phyloP scores from a whole-genome alignment of 495 filamentous ascomycete genomes.

The Copromyces sp. region DNA sequence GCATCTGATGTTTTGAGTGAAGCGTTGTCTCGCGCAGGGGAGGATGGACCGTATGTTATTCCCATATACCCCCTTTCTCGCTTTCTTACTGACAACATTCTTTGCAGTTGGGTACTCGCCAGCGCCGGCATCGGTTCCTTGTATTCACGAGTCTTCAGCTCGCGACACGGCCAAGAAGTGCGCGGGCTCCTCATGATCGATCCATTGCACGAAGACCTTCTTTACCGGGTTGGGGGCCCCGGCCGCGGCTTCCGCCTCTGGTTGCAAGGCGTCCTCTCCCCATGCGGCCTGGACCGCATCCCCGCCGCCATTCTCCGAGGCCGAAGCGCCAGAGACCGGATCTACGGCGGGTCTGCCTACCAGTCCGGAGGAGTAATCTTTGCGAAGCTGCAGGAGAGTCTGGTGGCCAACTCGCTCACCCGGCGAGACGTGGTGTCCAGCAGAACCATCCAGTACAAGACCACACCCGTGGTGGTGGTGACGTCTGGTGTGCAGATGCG shows the following conservation, averaged over 20 bases:
- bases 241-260: conserved; percentile 73
- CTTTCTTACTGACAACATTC: not conserved
- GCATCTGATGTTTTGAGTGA: conserved; percentile 76
- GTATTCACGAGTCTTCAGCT: conserved; percentile 81
- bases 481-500: conserved; percentile 57
- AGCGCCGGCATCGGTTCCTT: conserved; percentile 71
- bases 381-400: conserved; percentile 82
- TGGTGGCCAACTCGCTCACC: conserved; percentile 74
- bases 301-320: conserved; percentile 69
- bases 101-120: conserved; percentile 45
- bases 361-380: conserved; percentile 75
- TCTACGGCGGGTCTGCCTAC: conserved; percentile 66
- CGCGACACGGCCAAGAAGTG: conserved; percentile 61
- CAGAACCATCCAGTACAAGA: conserved; percentile 60
- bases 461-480: conserved; percentile 68
- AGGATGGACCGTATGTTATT: conserved; percentile 52
- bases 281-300: conserved; percentile 72
- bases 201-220: conserved; percentile 73
- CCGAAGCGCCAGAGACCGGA: conserved; percentile 69
- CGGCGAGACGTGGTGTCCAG: conserved; percentile 70
- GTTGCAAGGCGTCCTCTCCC: conserved; percentile 73
- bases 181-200: conserved; percentile 79
- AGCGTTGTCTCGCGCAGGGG: conserved; percentile 67
- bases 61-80: not conserved
- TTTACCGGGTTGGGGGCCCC: conserved; percentile 54